A percentile compares a stretch with the other conserved stretches of the same genome.
These are phyloP conservation scores for Canavalia gladiata DNA, from an alignment of 306 rosid species.

Conservation along the genomic window DNA sequence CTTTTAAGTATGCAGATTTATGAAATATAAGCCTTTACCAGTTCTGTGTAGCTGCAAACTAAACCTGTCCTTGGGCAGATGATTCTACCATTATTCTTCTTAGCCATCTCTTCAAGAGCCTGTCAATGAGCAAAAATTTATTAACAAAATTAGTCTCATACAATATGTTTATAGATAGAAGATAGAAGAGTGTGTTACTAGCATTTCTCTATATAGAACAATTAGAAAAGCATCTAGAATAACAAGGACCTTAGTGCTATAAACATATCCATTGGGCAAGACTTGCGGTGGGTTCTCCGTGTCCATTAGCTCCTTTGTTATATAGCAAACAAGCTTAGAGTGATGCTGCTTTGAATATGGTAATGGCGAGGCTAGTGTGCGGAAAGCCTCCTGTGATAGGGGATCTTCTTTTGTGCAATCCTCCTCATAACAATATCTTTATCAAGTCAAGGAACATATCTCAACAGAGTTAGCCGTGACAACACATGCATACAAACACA, in stretches of 20 bases:
- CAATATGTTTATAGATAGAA: background rate
- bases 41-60: slow-evolving; percentile 66
- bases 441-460: slow-evolving; percentile 68
- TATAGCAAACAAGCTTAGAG: slow-evolving; percentile 97
- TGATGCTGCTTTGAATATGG: slow-evolving; percentile 96
- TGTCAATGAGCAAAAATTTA: slow-evolving; percentile 51
- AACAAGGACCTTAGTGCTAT: slow-evolving; percentile 81
- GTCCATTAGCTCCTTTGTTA: slow-evolving; percentile 96
- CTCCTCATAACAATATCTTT: slow-evolving; percentile 92
- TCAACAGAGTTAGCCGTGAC: slow-evolving; percentile 23
- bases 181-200: no score
- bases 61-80: slow-evolving; percentile 86
- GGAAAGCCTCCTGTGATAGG: slow-evolving; percentile 85
- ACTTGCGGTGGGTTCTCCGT: slow-evolving; percentile 96
- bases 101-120: slow-evolving; percentile 96
- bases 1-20: slow-evolving; percentile 45
- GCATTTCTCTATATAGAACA: background rate
- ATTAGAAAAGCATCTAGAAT: slow-evolving; percentile 11
- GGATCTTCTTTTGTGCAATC: slow-evolving; percentile 99
- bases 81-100: slow-evolving; percentile 75
- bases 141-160: slow-evolving; percentile 32
- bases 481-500: slow-evolving; percentile 33
- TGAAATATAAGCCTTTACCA: slow-evolving; percentile 83
- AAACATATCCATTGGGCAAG: slow-evolving; percentile 93
- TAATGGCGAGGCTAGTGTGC: slow-evolving; percentile 79